Evolutionary conservation across 2,329 filamentous ascomycete genomes (phyloP), one percentile per base, ranked within the genome.

Genomic region (Ceratocystis alfenasii): DNA sequence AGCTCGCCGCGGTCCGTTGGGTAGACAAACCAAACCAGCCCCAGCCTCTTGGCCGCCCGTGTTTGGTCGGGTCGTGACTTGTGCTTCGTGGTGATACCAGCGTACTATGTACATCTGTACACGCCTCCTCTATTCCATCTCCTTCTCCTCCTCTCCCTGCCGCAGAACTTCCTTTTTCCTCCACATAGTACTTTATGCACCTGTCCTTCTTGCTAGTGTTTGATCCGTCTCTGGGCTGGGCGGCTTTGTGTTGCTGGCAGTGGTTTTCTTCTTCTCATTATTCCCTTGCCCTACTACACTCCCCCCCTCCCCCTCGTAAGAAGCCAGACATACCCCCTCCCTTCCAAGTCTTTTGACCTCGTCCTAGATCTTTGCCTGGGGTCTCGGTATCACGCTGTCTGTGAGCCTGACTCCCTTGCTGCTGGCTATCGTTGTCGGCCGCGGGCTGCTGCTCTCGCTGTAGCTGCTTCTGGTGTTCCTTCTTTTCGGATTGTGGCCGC

Each of bases 381-480:
- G 53, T 57, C 53, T 57, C 12, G 53, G 53, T 57, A 57, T 33
- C 53, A 57, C 53, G 4, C 33, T 57, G 53, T 33, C 50, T 57
- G 53, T 28, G 25, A 33, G 53, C 53, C 20, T 41, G 10, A 12
- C 3, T 17, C 53, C 53, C 53, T 8, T 50, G 48, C 48, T 50
- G 7, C 48, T 41, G 36, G 36, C 48, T 22, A 5, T 50, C 48
- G 7, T 50, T 15, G 36, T 41, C 36, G 36, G 10, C 36, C 36
- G 36, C 36, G 36, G 36, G 20, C n/a, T 50, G 48, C n/a, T 50
- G 48, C 20, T 22, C 6, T 22, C 5, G 17, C 46, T 48, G 46
- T 1, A n/a, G n/a, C 46, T 22, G 46, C 46, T 22, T 5, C 20
- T 22, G 48, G 8, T n/a, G 45, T 48, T 48, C 45, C 45, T 48